Evolutionary conservation across 23 red algal genomes (phyloP).

Genomic region (Pyropia yezoensis): DNA sequence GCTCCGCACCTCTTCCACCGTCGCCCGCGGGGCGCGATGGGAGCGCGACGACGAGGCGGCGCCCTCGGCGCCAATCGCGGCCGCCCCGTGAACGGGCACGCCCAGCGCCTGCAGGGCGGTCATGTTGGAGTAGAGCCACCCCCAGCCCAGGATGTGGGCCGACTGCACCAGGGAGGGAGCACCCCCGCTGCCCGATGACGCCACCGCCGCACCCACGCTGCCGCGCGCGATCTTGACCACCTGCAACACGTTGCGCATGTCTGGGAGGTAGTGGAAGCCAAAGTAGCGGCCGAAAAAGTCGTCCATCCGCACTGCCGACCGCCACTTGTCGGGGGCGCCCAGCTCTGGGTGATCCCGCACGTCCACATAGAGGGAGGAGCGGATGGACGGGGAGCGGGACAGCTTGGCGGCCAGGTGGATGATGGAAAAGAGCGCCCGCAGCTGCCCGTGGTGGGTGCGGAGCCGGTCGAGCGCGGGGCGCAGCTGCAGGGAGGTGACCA

Average conservation of each 20-base stretch:
- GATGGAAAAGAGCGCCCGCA: conserved; percentile 66
- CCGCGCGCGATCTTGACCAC: conserved; percentile 53
- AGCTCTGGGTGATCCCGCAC: conserved; percentile 19
- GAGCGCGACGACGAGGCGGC: neutral
- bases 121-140: conserved; percentile 84
- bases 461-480: conserved; percentile 30
- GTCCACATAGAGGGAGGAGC: conserved; percentile 26
- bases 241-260: conserved; percentile 69
- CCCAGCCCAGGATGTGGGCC: conserved; percentile 58
- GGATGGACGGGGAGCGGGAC: conserved; percentile 6
- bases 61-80: conserved; percentile 45
- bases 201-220: conserved; percentile 19
- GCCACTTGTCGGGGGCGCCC: conserved; percentile 18
- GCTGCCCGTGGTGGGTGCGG: conserved; percentile 69
- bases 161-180: conserved; percentile 30
- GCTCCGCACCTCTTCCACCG: conserved; percentile 51
- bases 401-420: conserved; percentile 59
- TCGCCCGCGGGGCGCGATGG: neutral
- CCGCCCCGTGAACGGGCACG: conserved; percentile 39
- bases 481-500: conserved; percentile 20
- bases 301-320: conserved; percentile 58
- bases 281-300: conserved; percentile 78
- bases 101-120: conserved; percentile 63
- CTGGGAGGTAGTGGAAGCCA: conserved; percentile 84
- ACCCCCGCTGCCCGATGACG: conserved; percentile 9